Conservation (phyloP, 306 rosid genomes). For the Quercus glauca region DNA sequence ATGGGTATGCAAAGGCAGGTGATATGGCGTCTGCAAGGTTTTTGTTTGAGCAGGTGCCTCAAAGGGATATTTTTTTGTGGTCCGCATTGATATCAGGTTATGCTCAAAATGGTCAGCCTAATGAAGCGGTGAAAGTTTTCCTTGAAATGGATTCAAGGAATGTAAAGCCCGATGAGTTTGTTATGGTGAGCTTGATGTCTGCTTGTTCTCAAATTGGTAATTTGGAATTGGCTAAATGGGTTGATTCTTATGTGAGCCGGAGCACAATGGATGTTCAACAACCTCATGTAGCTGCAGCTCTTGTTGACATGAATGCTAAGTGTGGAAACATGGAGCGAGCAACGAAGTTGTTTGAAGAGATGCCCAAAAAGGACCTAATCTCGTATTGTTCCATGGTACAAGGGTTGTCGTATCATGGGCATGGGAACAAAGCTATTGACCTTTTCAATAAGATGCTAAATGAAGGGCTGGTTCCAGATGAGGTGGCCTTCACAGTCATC, state of each 20-base stretch:
- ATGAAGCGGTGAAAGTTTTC: constrained; percentile 45
- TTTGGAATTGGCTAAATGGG: no score
- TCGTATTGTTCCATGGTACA: constrained; percentile 69
- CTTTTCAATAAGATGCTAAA: constrained; percentile 62
- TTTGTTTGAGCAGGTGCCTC: constrained; percentile 46
- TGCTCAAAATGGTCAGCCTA: constrained; percentile 58
- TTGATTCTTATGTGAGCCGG: constrained; percentile 26
- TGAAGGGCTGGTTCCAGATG: constrained; percentile 66
- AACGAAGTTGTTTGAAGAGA: constrained; percentile 39
- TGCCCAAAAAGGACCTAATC: constrained; percentile 46
- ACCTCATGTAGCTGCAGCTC: constrained; percentile 59
- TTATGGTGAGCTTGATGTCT: constrained; percentile 69
- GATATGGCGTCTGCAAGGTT: constrained; percentile 61
- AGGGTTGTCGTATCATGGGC: constrained; percentile 72
- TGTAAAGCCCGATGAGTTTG: constrained; percentile 62
- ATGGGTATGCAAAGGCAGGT: constrained; percentile 69
- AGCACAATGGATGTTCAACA: constrained; percentile 37
- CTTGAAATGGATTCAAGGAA: constrained; percentile 52
- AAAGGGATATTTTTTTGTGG: constrained; percentile 59
- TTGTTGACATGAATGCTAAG: constrained; percentile 81
- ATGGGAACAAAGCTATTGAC: constrained; percentile 45
- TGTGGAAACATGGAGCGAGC: constrained; percentile 79
- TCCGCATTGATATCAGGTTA: constrained; percentile 73
- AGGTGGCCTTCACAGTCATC: constrained; percentile 68
- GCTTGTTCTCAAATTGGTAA: no score